Conservation (phyloP, 768 basidiomycete genomes). For the Crassisporium funariophilum region DNA sequence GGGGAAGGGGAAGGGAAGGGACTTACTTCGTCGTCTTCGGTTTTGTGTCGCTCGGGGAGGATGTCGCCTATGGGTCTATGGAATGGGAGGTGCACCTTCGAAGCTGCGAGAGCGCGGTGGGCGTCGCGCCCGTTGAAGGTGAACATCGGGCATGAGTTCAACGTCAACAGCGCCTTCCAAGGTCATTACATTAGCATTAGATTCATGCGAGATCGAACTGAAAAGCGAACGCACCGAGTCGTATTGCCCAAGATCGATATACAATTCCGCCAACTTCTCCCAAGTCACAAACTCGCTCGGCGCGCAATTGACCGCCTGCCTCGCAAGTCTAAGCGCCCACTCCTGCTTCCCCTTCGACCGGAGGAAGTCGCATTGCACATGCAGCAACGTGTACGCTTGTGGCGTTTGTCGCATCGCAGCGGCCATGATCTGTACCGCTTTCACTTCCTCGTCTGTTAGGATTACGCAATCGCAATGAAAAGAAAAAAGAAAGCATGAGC, state of each 20-base stretch:
- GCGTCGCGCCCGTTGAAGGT: constrained; percentile 96
- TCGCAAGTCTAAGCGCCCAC: constrained; percentile 91
- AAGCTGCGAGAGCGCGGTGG: constrained; percentile 80
- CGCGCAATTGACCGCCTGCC: constrained; percentile 96
- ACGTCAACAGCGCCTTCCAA: constrained; percentile 78
- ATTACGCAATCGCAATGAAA: background rate
- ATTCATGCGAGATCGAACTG: background rate
- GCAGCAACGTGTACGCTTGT: constrained; percentile 91
- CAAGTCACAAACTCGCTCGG: constrained; percentile 99
- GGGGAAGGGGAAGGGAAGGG: no score
- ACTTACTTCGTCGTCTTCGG: constrained; percentile 81
- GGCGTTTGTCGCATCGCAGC: constrained; percentile 82
- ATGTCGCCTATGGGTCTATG: constrained; percentile 87
- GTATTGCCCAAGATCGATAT: constrained; percentile 87
- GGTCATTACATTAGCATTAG: background rate
- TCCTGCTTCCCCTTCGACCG: constrained; percentile 80
- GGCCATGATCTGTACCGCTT: constrained; percentile 93
- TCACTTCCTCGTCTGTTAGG: constrained; percentile 90
- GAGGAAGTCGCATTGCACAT: constrained; percentile 93
- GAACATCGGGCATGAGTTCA: constrained; percentile 99
- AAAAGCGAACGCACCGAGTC: constrained; percentile 58
- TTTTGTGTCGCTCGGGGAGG: constrained; percentile 79
- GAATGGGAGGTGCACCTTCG: constrained; percentile 84
- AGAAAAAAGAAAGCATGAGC: background rate
- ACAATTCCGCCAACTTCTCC: constrained; percentile 96